A percentile compares a stretch with the other conserved stretches of the same genome.
Conservation (phyloP, 2,329 filamentous ascomycete genomes). For the Alternaria arborescens region DNA sequence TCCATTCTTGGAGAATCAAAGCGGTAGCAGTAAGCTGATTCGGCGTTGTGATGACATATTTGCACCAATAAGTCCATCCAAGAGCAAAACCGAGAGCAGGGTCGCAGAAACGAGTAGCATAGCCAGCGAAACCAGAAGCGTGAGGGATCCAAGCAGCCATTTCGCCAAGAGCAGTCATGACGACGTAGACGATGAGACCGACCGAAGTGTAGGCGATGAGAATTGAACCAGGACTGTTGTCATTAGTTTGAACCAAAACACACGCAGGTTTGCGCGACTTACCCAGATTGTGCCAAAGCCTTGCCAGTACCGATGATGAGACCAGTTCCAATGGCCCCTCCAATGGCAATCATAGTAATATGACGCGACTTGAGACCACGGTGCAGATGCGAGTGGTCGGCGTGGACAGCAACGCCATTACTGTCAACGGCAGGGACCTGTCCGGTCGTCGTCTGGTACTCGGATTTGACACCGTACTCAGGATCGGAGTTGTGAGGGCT, state of each 20-base stretch:
- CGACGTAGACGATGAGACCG: conserved; percentile 77
- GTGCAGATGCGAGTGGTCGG: conserved; percentile 54
- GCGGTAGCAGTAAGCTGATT: conserved; percentile 85
- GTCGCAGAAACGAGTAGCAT: conserved; percentile 80
- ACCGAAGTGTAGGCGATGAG: conserved; percentile 76
- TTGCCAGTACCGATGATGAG: conserved; percentile 72
- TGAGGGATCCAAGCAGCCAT: conserved; percentile 86
- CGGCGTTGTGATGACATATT: conserved; percentile 84
- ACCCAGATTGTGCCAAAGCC: conserved; percentile 59
- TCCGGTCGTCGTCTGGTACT: conserved; percentile 25
- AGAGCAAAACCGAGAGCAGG: conserved; percentile 82
- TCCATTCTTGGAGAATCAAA: conserved; percentile 82
- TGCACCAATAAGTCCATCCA: conserved; percentile 66
- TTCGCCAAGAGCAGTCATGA: conserved; percentile 83
- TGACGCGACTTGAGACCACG: conserved; percentile 64
- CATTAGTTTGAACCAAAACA: conserved; percentile 21
- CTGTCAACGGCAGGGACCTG: conserved; percentile 21
- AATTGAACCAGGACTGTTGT: conserved; percentile 67
- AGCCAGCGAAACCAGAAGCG: conserved; percentile 81
- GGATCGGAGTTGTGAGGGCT: conserved; percentile 36
- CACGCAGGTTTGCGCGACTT: conserved; percentile 18
- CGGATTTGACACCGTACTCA: conserved; percentile 27
- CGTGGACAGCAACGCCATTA: conserved; percentile 40
- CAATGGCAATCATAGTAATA: conserved; percentile 73
- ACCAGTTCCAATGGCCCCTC: conserved; percentile 76